Conservation (phyloP, 2,329 filamentous ascomycete species). For the Alternaria novae-zelandiae region DNA sequence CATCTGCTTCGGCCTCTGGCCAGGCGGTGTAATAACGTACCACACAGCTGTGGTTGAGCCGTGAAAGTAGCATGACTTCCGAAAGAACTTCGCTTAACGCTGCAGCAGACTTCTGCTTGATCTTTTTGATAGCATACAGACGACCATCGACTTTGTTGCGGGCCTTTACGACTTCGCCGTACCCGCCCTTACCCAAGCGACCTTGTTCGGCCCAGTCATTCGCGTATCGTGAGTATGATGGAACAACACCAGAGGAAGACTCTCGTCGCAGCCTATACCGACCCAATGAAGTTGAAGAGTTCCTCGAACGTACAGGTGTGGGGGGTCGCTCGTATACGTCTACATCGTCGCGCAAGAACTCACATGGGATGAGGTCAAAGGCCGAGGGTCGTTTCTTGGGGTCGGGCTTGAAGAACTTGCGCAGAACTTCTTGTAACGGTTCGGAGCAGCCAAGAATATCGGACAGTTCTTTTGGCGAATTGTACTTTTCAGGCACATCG, state of each 20-base stretch:
- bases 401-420: constrained; percentile 83
- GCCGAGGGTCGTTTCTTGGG: constrained; percentile 84
- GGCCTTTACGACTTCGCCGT: constrained; percentile 94
- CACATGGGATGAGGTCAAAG: constrained; percentile 70
- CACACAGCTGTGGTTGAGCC: constrained; percentile 85
- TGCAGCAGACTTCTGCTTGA: constrained; percentile 78
- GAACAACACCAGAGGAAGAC: constrained; percentile 40
- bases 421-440: constrained; percentile 78
- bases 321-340: constrained; percentile 48
- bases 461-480: constrained; percentile 77
- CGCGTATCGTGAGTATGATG: constrained; percentile 73
- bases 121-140: constrained; percentile 96
- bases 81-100: constrained; percentile 80
- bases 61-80: constrained; percentile 87
- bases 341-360: constrained; percentile 60
- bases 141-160: constrained; percentile 92
- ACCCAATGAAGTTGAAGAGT: constrained; percentile 45
- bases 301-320: constrained; percentile 44
- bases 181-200: constrained; percentile 88
- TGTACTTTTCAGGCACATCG: constrained; percentile 76
- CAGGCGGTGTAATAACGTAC: constrained; percentile 96
- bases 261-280: constrained; percentile 44
- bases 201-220: constrained; percentile 92
- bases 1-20: constrained; percentile 71
- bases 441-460: constrained; percentile 74